Evolutionary conservation across 805 yeast genomes (phyloP).

Genomic region (Cyberlindnera lachancei): DNA sequence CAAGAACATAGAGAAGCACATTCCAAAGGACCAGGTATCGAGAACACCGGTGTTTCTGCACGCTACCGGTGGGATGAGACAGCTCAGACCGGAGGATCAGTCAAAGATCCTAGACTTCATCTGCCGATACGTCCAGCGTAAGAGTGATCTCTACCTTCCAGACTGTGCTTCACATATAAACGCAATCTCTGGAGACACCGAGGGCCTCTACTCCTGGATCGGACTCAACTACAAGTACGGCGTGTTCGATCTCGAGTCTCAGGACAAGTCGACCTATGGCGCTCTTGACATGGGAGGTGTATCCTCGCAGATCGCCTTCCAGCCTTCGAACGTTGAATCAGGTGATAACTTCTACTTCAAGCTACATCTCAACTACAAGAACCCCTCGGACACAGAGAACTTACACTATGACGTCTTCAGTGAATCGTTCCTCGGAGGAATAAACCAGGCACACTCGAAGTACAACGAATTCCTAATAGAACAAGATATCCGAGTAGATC

Average conservation of each 20-base stretch:
- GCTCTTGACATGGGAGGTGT: slow-evolving; percentile 99
- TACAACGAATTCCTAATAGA: slow-evolving; percentile 33
- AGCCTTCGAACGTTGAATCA: slow-evolving; percentile 34
- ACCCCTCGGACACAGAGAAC: slow-evolving; percentile 17
- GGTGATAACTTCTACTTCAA: slow-evolving; percentile 39
- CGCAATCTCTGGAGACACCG: slow-evolving; percentile 55
- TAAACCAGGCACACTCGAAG: slow-evolving; percentile 44
- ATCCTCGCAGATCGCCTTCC: slow-evolving; percentile 69
- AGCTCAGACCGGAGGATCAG: slow-evolving; percentile 46
- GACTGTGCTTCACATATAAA: slow-evolving; percentile 55
- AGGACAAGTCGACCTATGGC: slow-evolving; percentile 42
- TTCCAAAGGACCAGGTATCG: slow-evolving; percentile 52
- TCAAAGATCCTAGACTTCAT: slow-evolving; percentile 36
- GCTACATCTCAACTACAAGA: slow-evolving; percentile 33
- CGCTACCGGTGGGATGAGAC: slow-evolving; percentile 64
- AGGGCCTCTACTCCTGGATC: slow-evolving; percentile 64
- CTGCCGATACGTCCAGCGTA: slow-evolving; percentile 40
- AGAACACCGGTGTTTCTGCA: slow-evolving; percentile 65
- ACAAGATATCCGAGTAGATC: slow-evolving; percentile 30
- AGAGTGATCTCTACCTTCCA: slow-evolving; percentile 48
- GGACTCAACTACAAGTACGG: slow-evolving; percentile 51
- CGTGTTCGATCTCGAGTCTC: slow-evolving; percentile 28
- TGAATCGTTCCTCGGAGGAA: slow-evolving; percentile 55
- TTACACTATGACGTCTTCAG: slow-evolving; percentile 39
- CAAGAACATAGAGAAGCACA: slow-evolving; percentile 37